These are phyloP conservation scores for Rubia tinctorum DNA, from an alignment of 305 asterid genomes.

Conservation along the genomic window DNA sequence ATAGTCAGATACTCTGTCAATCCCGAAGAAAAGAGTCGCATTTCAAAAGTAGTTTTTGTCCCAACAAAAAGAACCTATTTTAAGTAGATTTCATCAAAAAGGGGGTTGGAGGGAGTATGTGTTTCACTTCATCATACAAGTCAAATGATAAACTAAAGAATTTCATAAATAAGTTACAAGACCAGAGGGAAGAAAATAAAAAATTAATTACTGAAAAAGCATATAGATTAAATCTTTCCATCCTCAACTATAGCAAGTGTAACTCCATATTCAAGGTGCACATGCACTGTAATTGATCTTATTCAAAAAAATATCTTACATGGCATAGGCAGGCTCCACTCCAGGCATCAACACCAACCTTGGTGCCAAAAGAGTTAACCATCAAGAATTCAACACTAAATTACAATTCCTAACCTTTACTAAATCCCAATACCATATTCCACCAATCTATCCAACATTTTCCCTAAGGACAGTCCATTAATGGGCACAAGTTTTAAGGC, in stretches of 20 bases:
- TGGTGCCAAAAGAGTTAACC: background rate
- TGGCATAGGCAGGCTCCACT: conserved; percentile 4
- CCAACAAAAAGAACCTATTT: background rate
- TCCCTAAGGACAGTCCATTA: background rate
- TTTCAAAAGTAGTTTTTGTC: background rate
- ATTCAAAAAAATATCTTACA: background rate
- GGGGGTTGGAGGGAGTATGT: background rate
- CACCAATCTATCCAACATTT: background rate
- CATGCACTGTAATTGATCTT: background rate
- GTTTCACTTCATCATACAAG: background rate
- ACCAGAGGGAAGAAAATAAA: background rate
- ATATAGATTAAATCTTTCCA: background rate
- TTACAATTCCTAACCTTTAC: background rate
- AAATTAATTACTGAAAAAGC: background rate
- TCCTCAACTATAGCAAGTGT: background rate
- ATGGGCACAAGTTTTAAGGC: background rate
- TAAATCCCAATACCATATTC: too few species aligned
- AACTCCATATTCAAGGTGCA: background rate
- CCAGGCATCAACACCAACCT: background rate
- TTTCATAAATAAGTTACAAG: background rate
- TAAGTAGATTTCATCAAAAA: background rate
- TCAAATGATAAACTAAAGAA: background rate
- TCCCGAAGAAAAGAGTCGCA: background rate
- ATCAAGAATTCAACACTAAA: background rate
- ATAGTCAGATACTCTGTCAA: too few species aligned